phyloP scores from a whole-genome alignment of 352 stramenopile genomes.

The Globisporangium sylvaticum region DNA sequence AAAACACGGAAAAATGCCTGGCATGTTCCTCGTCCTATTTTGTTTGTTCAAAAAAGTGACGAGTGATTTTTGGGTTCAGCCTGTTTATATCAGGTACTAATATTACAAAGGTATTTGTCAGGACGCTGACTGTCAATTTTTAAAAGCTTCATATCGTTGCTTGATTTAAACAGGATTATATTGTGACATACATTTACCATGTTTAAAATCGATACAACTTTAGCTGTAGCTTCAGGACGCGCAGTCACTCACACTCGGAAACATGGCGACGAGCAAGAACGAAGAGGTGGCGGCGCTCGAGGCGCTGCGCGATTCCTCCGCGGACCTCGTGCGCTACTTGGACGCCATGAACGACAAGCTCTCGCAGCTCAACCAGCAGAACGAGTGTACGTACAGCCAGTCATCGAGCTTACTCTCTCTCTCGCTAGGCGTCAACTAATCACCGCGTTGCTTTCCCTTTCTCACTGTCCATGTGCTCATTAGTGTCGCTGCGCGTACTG shows the following conservation, averaged over 20 bases:
- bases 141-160: background rate
- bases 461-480: background rate
- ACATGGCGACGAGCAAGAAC: conserved; percentile 57
- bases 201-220: background rate
- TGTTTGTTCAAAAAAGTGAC: background rate
- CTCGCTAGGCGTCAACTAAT: background rate
- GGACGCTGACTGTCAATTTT: background rate
- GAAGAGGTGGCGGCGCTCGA: conserved; percentile 79
- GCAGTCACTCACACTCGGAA: too few species aligned
- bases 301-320: conserved; percentile 71
- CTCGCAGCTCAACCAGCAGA: conserved; percentile 75
- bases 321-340: conserved; percentile 67
- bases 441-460: too few species aligned
- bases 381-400: conserved; percentile 47
- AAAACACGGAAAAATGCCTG: too few species aligned
- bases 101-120: background rate
- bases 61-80: background rate
- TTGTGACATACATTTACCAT: background rate
- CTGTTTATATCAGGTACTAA: background rate
- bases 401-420: background rate
- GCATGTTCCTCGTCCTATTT: too few species aligned
- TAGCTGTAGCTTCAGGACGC: background rate
- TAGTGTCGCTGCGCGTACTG: conserved; percentile 72
- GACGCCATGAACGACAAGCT: conserved; percentile 75
- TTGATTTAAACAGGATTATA: background rate